phyloP scores from a whole-genome alignment of 2,329 filamentous ascomycete species.

The Aspergillus ustus region DNA sequence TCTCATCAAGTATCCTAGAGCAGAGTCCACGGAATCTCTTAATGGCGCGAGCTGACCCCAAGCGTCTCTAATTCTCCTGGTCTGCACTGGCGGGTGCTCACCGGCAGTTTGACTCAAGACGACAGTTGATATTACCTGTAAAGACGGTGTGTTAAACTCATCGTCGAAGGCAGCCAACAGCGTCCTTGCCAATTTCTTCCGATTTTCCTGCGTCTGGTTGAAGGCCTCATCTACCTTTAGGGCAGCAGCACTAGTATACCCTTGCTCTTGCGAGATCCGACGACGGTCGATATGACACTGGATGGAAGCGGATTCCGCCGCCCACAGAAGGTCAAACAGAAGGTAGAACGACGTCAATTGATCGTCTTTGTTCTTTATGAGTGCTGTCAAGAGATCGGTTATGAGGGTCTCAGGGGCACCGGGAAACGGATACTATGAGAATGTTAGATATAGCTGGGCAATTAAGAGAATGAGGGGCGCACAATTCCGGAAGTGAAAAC shows the following conservation, averaged over 20 bases:
- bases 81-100: conserved; percentile 24
- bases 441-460: conserved; percentile 13
- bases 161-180: conserved; percentile 30
- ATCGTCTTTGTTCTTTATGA: conserved; percentile 27
- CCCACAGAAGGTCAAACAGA: conserved; percentile 40
- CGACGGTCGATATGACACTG: conserved; percentile 42
- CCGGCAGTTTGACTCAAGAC: conserved; percentile 27
- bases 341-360: conserved; percentile 39
- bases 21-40: conserved; percentile 23
- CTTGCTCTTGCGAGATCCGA: conserved; percentile 28
- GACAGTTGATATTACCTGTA: conserved; percentile 26
- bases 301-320: conserved; percentile 38
- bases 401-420: conserved; percentile 31
- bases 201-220: conserved; percentile 22
- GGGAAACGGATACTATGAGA: conserved; percentile 37
- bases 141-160: conserved; percentile 23
- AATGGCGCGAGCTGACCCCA: conserved; percentile 24
- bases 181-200: conserved; percentile 27
- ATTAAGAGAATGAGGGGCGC: conserved; percentile 13
- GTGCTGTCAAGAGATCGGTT: conserved; percentile 25
- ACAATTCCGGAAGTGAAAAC: conserved; percentile 37
- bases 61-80: conserved; percentile 26
- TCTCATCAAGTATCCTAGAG: conserved; percentile 25
- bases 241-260: conserved; percentile 20
- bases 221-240: conserved; percentile 26